phyloP scores from a whole-genome alignment of 2,329 filamentous ascomycete species.

The Coniella vitis region DNA sequence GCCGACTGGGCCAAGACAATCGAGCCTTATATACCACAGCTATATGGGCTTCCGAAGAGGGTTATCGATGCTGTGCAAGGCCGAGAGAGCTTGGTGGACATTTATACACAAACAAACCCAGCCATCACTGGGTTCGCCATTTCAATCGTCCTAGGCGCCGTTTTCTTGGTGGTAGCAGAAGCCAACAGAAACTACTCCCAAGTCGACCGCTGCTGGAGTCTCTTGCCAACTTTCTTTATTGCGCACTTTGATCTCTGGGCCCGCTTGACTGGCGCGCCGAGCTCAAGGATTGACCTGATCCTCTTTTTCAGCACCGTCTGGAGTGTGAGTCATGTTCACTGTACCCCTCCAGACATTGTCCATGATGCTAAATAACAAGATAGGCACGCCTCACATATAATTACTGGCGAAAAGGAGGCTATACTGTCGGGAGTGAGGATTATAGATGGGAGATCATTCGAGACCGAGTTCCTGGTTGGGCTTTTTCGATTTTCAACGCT shows the following conservation, averaged over 20 bases:
- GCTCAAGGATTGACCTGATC: constrained; percentile 64
- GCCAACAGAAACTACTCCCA: constrained; percentile 95
- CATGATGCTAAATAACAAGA: constrained; percentile 18
- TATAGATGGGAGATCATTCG: constrained; percentile 85
- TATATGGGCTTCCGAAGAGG: constrained; percentile 62
- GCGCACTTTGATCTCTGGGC: constrained; percentile 81
- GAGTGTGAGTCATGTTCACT: constrained; percentile 56
- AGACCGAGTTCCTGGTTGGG: constrained; percentile 50
- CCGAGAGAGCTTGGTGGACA: constrained; percentile 53
- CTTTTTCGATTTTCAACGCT: constrained; percentile 81
- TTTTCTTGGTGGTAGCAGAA: constrained; percentile 74
- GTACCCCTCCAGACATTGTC: neutral
- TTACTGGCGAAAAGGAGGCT: constrained; percentile 94
- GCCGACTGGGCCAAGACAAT: constrained; percentile 70
- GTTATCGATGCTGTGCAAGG: constrained; percentile 54
- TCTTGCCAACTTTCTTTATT: constrained; percentile 82
- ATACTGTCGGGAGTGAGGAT: constrained; percentile 82
- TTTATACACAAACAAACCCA: constrained; percentile 84
- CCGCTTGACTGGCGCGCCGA: constrained; percentile 63
- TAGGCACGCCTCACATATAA: constrained; percentile 84
- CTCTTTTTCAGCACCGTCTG: constrained; percentile 66
- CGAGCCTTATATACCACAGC: constrained; percentile 64
- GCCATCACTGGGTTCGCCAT: constrained; percentile 68
- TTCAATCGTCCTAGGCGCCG: constrained; percentile 60
- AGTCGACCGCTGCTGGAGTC: constrained; percentile 86